A percentile compares a stretch with the other conserved stretches of the same genome.
Conservation (phyloP, 805 yeast species). For the Debaryomyces prosopidis region DNA sequence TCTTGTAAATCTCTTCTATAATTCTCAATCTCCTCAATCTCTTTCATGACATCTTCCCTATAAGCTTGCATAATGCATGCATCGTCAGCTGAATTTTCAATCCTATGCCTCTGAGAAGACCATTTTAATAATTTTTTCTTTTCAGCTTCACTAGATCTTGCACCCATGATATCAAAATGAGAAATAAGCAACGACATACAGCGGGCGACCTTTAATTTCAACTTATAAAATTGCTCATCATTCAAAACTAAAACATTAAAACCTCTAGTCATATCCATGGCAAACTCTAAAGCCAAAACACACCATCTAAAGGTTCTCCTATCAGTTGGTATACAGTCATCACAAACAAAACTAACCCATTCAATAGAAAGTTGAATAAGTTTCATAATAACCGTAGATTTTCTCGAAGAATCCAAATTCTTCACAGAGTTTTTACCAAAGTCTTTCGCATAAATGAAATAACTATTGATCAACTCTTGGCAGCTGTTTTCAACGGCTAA, state of each 20-base stretch:
- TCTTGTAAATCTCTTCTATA: slow-evolving; percentile 46
- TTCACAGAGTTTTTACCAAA: slow-evolving; percentile 71
- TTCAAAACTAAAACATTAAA: slow-evolving; percentile 80
- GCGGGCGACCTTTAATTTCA: slow-evolving; percentile 85
- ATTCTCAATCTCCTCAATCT: slow-evolving; percentile 63
- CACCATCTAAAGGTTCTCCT: slow-evolving; percentile 93
- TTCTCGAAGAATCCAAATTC: slow-evolving; percentile 61
- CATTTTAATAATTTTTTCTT: slow-evolving; percentile 55
- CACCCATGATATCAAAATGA: slow-evolving; percentile 98
- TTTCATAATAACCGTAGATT: slow-evolving; percentile 67
- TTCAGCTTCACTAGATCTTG: slow-evolving; percentile 76
- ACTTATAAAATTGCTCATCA: slow-evolving; percentile 68
- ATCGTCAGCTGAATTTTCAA: slow-evolving; percentile 44
- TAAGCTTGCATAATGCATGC: slow-evolving; percentile 47
- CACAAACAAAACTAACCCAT: slow-evolving; percentile 92
- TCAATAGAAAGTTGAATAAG: slow-evolving; percentile 76
- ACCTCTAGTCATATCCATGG: slow-evolving; percentile 91
- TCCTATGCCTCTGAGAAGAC: slow-evolving; percentile 53
- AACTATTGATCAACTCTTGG: slow-evolving; percentile 74
- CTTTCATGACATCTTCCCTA: slow-evolving; percentile 66
- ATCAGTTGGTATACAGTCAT: slow-evolving; percentile 93
- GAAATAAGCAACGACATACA: slow-evolving; percentile 92
- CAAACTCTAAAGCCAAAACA: slow-evolving; percentile 91
- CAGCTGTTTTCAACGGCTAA: slow-evolving; percentile 52
- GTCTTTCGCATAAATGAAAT: slow-evolving; percentile 78